phyloP scores from a whole-genome alignment of 1,139 yeast species.

The Meyerozyma guilliermondii region DNA sequence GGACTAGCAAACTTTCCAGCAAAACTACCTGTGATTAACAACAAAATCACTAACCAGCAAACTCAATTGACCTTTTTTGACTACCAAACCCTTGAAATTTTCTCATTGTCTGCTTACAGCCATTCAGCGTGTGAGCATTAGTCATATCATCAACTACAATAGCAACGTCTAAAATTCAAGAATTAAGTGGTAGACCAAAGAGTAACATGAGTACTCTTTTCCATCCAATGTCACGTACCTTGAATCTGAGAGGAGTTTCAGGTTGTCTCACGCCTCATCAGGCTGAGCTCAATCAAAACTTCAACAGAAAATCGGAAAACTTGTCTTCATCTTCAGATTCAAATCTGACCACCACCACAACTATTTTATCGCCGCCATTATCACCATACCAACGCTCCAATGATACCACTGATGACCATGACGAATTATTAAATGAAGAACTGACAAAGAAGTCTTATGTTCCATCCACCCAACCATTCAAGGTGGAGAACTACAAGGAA shows the following conservation, averaged over 20 bases:
- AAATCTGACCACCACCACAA: not conserved
- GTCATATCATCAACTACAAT: not conserved
- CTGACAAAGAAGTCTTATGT: slow-evolving; percentile 15
- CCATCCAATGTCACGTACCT: slow-evolving; percentile 30
- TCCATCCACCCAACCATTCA: slow-evolving; percentile 27
- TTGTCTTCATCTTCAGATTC: not conserved
- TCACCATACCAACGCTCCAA: slow-evolving; percentile 49
- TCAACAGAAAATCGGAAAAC: not conserved
- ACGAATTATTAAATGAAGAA: slow-evolving; percentile 6
- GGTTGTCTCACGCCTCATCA: slow-evolving; percentile 38
- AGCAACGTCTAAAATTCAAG: not conserved
- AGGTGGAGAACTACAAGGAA: slow-evolving; percentile 43
- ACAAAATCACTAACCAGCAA: not conserved
- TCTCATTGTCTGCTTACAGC: not conserved
- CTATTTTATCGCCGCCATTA: slow-evolving; percentile 61
- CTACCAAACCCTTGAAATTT: not conserved
- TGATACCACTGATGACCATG: slow-evolving; percentile 10
- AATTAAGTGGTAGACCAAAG: not conserved
- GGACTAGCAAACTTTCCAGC: not conserved
- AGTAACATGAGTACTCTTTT: slow-evolving; percentile 23
- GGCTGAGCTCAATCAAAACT: slow-evolving; percentile 4
- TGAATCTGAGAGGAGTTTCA: slow-evolving; percentile 24
- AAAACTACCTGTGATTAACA: not conserved
- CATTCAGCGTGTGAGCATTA: slow-evolving; percentile 1
- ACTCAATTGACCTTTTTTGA: not conserved